A percentile compares a stretch with the other conserved stretches of the same genome.
These are phyloP conservation scores for Penicillium sp. DNA, from an alignment of 2,329 filamentous ascomycete species.

Conservation along the genomic window DNA sequence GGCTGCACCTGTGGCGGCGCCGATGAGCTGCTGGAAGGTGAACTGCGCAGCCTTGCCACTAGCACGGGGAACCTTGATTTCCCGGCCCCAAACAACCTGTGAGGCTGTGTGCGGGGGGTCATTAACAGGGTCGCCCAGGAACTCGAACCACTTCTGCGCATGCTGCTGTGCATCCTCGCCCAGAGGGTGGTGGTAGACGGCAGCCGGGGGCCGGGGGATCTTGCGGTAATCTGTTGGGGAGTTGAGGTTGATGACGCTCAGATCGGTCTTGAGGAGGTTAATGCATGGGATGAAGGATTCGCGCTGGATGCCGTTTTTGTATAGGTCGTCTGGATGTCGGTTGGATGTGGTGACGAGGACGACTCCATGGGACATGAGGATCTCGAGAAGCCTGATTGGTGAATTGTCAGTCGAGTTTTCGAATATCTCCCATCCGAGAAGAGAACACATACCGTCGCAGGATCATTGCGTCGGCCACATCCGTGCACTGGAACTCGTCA, in stretches of 20 bases:
- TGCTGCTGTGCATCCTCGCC: slow-evolving; percentile 74
- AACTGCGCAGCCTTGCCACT: slow-evolving; percentile 88
- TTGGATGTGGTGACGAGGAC: slow-evolving; percentile 96
- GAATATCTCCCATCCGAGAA: background rate
- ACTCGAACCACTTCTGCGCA: slow-evolving; percentile 92
- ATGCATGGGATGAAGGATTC: slow-evolving; percentile 96
- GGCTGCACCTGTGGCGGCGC: slow-evolving; percentile 81
- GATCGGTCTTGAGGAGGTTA: slow-evolving; percentile 76
- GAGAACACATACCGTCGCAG: slow-evolving; percentile 61
- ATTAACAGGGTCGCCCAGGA: slow-evolving; percentile 77
- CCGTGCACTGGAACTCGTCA: slow-evolving; percentile 98
- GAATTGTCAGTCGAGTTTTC: slow-evolving; percentile 25
- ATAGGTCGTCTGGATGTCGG: slow-evolving; percentile 91
- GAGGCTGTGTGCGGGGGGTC: slow-evolving; percentile 73
- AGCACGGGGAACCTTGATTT: slow-evolving; percentile 81
- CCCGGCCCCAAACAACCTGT: slow-evolving; percentile 88
- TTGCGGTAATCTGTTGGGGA: slow-evolving; percentile 96
- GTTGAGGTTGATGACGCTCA: slow-evolving; percentile 91
- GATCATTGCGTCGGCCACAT: slow-evolving; percentile 99
- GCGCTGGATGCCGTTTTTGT: slow-evolving; percentile 96
- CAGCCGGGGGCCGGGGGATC: slow-evolving; percentile 86
- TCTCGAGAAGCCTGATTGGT: slow-evolving; percentile 66
- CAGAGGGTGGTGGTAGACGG: slow-evolving; percentile 88
- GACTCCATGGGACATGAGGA: slow-evolving; percentile 93
- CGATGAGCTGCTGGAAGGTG: slow-evolving; percentile 88